These are phyloP conservation scores for Coemansia sp. DNA, from an alignment of 192 early-diverging fungal genomes.

Conservation along the genomic window DNA sequence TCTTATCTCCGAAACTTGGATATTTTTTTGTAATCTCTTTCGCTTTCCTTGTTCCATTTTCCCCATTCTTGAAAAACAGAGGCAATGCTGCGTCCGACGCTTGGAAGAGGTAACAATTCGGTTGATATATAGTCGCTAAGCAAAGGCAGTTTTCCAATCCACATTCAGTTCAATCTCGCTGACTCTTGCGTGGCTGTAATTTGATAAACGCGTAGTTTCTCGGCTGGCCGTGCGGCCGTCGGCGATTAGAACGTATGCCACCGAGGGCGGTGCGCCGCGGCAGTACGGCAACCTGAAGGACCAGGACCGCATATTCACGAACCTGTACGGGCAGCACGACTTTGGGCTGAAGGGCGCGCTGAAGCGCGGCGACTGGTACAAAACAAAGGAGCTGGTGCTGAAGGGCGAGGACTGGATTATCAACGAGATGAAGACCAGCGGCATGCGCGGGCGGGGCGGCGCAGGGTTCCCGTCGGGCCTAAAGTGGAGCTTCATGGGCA, in stretches of 20 bases:
- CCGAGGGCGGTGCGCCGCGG: constrained; percentile 28
- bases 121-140: too few species aligned
- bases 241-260: constrained; percentile 20
- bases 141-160: too few species aligned
- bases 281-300: constrained; percentile 75
- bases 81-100: neutral
- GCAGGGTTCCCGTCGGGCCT: constrained; percentile 98
- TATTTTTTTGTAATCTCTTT: too few species aligned
- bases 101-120: neutral
- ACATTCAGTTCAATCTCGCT: neutral
- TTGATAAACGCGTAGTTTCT: neutral
- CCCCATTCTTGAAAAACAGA: too few species aligned
- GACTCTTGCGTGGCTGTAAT: neutral
- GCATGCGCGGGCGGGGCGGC: constrained; percentile 91
- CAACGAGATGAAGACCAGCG: constrained; percentile 95
- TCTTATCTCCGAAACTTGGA: too few species aligned
- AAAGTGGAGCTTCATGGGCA: constrained; percentile 99
- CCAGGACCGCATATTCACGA: constrained; percentile 97
- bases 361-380: constrained; percentile 98
- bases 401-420: constrained; percentile 99
- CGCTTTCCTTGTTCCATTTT: too few species aligned
- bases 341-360: constrained; percentile 83
- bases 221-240: constrained; percentile 1
- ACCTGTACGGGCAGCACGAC: constrained; percentile 93
- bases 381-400: constrained; percentile 95